phyloP scores from a whole-genome alignment of 176 grass and related monocot genomes.

The Oryza meyeriana region DNA sequence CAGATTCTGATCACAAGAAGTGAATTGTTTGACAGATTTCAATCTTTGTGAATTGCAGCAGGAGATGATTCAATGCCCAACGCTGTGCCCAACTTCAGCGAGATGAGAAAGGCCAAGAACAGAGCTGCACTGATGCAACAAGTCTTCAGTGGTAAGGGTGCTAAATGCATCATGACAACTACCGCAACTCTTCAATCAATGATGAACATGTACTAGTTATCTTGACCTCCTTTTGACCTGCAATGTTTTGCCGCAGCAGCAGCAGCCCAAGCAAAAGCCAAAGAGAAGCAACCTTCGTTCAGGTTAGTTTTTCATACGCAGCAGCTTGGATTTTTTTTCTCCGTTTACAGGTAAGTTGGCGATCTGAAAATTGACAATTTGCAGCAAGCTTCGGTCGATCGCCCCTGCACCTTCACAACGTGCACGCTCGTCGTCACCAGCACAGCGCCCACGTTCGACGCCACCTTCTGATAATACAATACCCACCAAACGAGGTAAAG shows the following conservation, averaged over 20 bases:
- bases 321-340: not conserved
- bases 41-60: slow-evolving; percentile 23
- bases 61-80: slow-evolving; percentile 57
- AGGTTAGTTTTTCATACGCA: slow-evolving; percentile 38
- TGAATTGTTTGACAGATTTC: not conserved
- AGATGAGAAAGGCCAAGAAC: slow-evolving; percentile 50
- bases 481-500: slow-evolving; percentile 36
- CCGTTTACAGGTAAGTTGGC: not conserved
- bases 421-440: slow-evolving; percentile 65
- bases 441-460: slow-evolving; percentile 19
- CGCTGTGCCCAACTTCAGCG: slow-evolving; percentile 66
- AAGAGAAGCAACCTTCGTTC: slow-evolving; percentile 67
- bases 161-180: not conserved
- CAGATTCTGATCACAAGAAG: not conserved
- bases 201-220: not conserved
- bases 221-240: slow-evolving; percentile 1
- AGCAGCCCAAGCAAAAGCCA: slow-evolving; percentile 35
- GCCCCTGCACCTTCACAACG: slow-evolving; percentile 51
- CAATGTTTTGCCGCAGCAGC: not conserved
- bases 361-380: slow-evolving; percentile 14
- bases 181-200: not conserved
- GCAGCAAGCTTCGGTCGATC: slow-evolving; percentile 67
- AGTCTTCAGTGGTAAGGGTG: slow-evolving; percentile 45
- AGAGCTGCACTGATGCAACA: slow-evolving; percentile 44
- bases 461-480: slow-evolving; percentile 32